A percentile compares a stretch with the other conserved stretches of the same genome.
Evolutionary conservation across 2,329 filamentous ascomycete species (phyloP).

Genomic region (Alternaria panax): DNA sequence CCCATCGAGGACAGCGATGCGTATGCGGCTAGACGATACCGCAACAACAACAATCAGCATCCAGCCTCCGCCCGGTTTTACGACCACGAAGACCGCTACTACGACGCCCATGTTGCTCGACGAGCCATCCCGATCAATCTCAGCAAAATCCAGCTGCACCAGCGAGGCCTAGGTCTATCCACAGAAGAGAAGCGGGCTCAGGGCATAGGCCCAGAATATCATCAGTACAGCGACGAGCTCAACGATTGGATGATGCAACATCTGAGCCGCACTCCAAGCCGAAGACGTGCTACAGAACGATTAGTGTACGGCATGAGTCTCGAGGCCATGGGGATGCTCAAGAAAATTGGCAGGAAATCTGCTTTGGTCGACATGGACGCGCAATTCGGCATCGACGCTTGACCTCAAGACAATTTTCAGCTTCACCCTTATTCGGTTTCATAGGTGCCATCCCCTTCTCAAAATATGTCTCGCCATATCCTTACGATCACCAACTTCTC

Average conservation of each 20-base stretch:
- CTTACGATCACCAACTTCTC: constrained; percentile 90
- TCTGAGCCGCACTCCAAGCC: constrained; percentile 12
- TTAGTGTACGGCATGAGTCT: constrained; percentile 14
- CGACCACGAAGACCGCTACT: constrained; percentile 15
- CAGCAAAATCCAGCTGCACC: background rate
- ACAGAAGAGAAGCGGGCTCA: constrained; percentile 15
- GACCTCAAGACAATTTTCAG: background rate
- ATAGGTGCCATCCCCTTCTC: background rate
- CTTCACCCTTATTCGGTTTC: background rate
- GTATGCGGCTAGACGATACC: background rate
- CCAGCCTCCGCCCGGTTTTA: constrained; percentile 12
- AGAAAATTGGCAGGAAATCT: constrained; percentile 22
- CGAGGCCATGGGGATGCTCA: constrained; percentile 22
- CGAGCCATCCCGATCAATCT: constrained; percentile 30
- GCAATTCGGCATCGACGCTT: constrained; percentile 13
- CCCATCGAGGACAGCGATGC: constrained; percentile 20
- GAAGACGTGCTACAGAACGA: constrained; percentile 16
- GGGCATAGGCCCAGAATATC: constrained; percentile 11
- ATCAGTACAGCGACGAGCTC: constrained; percentile 35
- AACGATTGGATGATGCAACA: constrained; percentile 36
- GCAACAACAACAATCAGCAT: background rate
- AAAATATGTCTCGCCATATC: constrained; percentile 68
- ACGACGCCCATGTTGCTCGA: constrained; percentile 27
- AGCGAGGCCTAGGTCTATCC: constrained; percentile 11
- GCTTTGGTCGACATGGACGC: constrained; percentile 32